Evolutionary conservation across 371 early-diverging fungal species (phyloP).

Genomic region (Mortierella sp.): DNA sequence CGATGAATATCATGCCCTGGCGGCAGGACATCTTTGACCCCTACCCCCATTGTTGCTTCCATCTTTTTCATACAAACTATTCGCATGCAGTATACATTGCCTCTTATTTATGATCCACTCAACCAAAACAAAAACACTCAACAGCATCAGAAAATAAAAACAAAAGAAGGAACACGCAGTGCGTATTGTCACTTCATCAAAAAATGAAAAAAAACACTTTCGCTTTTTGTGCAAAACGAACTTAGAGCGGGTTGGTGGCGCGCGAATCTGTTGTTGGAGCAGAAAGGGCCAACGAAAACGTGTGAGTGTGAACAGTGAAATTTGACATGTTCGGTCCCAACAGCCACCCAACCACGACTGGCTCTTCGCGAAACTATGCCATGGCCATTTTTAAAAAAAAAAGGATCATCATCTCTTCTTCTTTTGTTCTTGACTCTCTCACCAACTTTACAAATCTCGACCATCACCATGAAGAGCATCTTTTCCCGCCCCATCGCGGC

Average conservation of each 20-base stretch:
- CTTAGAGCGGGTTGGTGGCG: neutral
- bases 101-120: neutral
- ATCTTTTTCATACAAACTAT: neutral
- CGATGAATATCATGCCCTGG: neutral
- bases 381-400: neutral
- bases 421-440: neutral
- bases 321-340: too few relatives aligned
- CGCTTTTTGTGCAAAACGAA: too few relatives aligned
- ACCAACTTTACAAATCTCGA: neutral
- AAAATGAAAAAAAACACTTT: neutral
- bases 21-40: neutral
- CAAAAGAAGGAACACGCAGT: neutral
- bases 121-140: neutral
- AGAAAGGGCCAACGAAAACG: too few relatives aligned
- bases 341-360: too few relatives aligned
- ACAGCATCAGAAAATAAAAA: neutral
- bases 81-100: neutral
- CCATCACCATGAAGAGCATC: conserved; percentile 21
- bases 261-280: neutral
- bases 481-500: conserved; percentile 22
- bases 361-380: too few relatives aligned
- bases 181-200: neutral
- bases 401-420: conserved; percentile 14
- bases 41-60: neutral
- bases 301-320: too few relatives aligned